Evolutionary conservation across 768 basidiomycete species (phyloP).

Genomic region (Termitomyces heimii): DNA sequence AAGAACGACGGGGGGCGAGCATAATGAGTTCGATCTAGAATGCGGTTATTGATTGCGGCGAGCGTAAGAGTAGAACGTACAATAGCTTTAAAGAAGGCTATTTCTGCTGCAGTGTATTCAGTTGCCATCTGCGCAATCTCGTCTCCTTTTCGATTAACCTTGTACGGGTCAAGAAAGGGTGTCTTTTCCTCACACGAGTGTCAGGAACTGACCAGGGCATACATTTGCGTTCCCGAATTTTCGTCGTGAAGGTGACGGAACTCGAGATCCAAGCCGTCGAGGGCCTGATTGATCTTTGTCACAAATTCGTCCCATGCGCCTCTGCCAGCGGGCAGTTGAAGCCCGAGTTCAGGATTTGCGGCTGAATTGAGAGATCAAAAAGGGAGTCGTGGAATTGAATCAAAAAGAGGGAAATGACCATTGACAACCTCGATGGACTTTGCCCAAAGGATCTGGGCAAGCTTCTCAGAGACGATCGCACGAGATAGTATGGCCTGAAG

Average conservation of each 20-base stretch:
- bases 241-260: slow-evolving; percentile 63
- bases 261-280: slow-evolving; percentile 71
- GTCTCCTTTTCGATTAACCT: slow-evolving; percentile 82
- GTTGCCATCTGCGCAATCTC: slow-evolving; percentile 82
- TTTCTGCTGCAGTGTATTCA: slow-evolving; percentile 73
- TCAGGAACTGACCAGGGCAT: slow-evolving; percentile 52
- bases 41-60: not conserved
- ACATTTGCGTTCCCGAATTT: slow-evolving; percentile 54
- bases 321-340: slow-evolving; percentile 33
- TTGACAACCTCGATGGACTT: slow-evolving; percentile 64
- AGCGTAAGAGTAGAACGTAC: slow-evolving; percentile 35
- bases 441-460: slow-evolving; percentile 62
- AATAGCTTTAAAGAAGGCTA: slow-evolving; percentile 78
- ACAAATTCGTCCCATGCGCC: slow-evolving; percentile 60
- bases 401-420: slow-evolving; percentile 33
- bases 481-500: slow-evolving; percentile 76
- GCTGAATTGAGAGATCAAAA: slow-evolving; percentile 28
- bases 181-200: too few relatives aligned
- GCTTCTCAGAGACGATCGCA: slow-evolving; percentile 54
- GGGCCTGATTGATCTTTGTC: slow-evolving; percentile 46
- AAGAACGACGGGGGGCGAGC: slow-evolving; percentile 68
- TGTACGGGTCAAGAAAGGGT: not conserved
- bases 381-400: not conserved
- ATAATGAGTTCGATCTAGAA: slow-evolving; percentile 82
- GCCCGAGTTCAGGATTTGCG: slow-evolving; percentile 43